Percentiles rank a stretch among this genome's conserved stretches.
Conservation (phyloP, 2,329 filamentous ascomycete genomes). For the Calycina herbarum region DNA sequence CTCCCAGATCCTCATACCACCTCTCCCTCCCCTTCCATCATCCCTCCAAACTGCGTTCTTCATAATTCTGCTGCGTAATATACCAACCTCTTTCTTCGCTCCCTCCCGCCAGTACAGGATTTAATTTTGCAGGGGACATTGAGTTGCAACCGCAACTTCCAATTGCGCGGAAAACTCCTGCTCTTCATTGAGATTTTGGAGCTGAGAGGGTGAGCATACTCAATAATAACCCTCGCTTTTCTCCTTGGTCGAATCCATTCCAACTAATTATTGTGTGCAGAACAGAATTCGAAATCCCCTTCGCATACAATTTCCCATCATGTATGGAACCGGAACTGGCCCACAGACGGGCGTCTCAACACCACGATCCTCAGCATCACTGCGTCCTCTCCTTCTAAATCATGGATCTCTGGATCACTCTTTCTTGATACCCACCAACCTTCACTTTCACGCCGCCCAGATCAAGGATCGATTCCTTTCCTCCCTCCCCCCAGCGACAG, state of each 20-base stretch:
- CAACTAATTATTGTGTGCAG: constrained; percentile 9
- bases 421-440: constrained; percentile 89
- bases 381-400: constrained; percentile 84
- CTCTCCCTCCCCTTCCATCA: background rate
- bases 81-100: constrained; percentile 10
- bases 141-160: constrained; percentile 11
- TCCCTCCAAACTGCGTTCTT: background rate
- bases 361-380: constrained; percentile 87
- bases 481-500: constrained; percentile 85
- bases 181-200: constrained; percentile 41
- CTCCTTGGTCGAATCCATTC: background rate
- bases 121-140: background rate
- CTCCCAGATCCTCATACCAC: background rate
- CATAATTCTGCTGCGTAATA: constrained; percentile 9
- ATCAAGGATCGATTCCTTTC: constrained; percentile 87
- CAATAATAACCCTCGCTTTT: background rate
- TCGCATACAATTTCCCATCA: constrained; percentile 45
- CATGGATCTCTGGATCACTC: constrained; percentile 96
- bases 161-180: constrained; percentile 33
- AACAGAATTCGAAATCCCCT: background rate
- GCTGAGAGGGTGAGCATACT: constrained; percentile 27
- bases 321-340: constrained; percentile 84
- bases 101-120: background rate
- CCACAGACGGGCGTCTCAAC: constrained; percentile 96
- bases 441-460: constrained; percentile 95